Percentiles rank a stretch among this genome's conserved stretches.
Conservation (phyloP, 108 stramenopile species). For the Skeletonema menzelii region DNA sequence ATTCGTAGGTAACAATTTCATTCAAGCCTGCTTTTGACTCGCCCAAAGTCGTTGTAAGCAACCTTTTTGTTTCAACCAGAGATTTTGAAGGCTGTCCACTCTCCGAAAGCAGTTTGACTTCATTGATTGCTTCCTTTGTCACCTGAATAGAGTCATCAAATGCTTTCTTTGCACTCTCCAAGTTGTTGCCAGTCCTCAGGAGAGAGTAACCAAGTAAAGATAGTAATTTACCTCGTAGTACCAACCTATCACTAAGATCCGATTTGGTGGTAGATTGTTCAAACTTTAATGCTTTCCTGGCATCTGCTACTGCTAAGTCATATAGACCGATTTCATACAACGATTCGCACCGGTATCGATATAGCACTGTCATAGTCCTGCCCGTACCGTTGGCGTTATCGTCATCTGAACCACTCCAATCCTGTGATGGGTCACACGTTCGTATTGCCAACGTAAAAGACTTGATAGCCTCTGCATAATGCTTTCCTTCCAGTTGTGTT, state of each 20-base stretch:
- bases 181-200: constrained; percentile 11
- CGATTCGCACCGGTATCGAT: constrained; percentile 63
- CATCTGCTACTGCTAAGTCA: constrained; percentile 57
- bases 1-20: neutral
- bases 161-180: constrained; percentile 17
- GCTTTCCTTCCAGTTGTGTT: neutral
- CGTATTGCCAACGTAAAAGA: neutral
- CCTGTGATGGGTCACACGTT: neutral
- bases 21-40: constrained; percentile 10
- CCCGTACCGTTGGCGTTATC: neutral
- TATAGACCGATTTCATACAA: constrained; percentile 68
- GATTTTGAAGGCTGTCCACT: neutral
- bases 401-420: neutral
- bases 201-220: constrained; percentile 27
- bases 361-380: neutral
- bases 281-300: constrained; percentile 47
- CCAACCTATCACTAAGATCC: constrained; percentile 2
- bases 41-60: neutral
- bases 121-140: constrained; percentile 19
- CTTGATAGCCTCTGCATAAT: neutral
- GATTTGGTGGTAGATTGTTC: constrained; percentile 15
- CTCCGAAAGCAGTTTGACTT: neutral
- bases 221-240: constrained; percentile 8
- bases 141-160: constrained; percentile 31
- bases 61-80: neutral